These are phyloP conservation scores for Ceratocystis ficicola DNA, from an alignment of 2,329 filamentous ascomycete species.

Conservation along the genomic window DNA sequence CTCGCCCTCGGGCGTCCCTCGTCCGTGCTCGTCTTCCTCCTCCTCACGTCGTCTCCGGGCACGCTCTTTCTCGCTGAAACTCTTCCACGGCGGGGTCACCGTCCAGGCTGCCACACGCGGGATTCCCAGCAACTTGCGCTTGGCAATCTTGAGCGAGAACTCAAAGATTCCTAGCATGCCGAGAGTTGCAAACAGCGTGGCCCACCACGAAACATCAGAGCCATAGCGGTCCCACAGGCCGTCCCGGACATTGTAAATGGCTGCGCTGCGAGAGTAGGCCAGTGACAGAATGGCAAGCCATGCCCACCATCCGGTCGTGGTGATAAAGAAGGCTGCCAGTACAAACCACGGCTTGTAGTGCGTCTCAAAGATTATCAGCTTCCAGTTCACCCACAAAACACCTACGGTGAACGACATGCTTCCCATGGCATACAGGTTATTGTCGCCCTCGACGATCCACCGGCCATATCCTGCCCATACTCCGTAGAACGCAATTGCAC, in stretches of 20 bases:
- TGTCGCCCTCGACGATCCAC: conserved; percentile 44
- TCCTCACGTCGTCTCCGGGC: conserved; percentile 17
- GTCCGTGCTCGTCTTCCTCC: conserved; percentile 17
- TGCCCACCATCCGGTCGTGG: conserved; percentile 51
- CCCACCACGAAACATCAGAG: conserved; percentile 60
- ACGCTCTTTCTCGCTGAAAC: conserved; percentile 27
- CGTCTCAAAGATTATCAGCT: conserved; percentile 67
- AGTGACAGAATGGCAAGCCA: conserved; percentile 64
- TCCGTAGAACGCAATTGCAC: conserved; percentile 61
- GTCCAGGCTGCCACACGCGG: conserved; percentile 20
- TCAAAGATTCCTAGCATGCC: conserved; percentile 52
- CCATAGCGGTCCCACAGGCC: conserved; percentile 59
- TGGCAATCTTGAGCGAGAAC: conserved; percentile 42
- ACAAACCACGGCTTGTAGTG: conserved; percentile 61
- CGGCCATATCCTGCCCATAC: conserved; percentile 41
- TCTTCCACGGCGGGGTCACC: conserved; percentile 27
- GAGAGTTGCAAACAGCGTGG: conserved; percentile 52
- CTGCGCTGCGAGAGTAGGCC: conserved; percentile 42
- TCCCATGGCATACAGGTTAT: conserved; percentile 62
- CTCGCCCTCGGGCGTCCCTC: conserved; percentile 27
- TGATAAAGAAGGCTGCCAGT: conserved; percentile 45
- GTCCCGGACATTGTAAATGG: conserved; percentile 53
- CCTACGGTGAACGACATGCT: conserved; percentile 58
- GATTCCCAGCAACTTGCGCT: conserved; percentile 35
- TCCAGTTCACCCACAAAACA: conserved; percentile 61